Percentiles rank a stretch among this genome's conserved stretches.
Evolutionary conservation across 164 flowering plant species (phyloP).

Genomic region (Vitis rotundifolia): DNA sequence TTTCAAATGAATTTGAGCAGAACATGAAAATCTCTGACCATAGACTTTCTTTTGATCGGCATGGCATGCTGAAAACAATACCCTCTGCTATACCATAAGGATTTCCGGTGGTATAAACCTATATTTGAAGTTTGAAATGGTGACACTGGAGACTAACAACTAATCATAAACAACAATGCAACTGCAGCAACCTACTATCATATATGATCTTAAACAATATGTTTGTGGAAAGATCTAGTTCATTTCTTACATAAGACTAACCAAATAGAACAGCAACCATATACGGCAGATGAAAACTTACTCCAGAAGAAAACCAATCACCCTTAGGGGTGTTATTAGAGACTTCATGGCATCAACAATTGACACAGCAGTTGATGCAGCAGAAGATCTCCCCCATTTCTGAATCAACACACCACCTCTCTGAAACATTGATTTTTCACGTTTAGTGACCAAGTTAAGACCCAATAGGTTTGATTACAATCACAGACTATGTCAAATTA

Average conservation of each 20-base stretch:
- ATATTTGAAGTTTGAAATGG: conserved; percentile 11
- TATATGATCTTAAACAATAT: background rate
- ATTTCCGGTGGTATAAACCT: conserved; percentile 93
- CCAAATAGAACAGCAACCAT: background rate
- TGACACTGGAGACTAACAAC: conserved; percentile 7
- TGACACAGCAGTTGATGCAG: conserved; percentile 98
- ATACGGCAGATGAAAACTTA: conserved; percentile 33
- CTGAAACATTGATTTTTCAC: conserved; percentile 38
- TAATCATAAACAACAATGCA: too few species aligned
- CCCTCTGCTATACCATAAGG: conserved; percentile 95
- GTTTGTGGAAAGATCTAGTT: too few species aligned
- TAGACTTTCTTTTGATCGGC: conserved; percentile 80
- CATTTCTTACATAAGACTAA: too few species aligned
- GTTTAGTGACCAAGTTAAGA: background rate
- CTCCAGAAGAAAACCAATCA: conserved; percentile 97
- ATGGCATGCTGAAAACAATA: conserved; percentile 98
- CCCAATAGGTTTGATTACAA: too few species aligned
- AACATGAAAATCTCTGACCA: background rate
- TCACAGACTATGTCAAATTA: too few species aligned
- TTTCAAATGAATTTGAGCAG: background rate
- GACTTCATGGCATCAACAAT: conserved; percentile 87
- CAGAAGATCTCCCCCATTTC: conserved; percentile 99
- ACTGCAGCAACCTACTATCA: too few species aligned
- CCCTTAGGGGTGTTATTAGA: conserved; percentile 85
- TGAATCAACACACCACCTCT: conserved; percentile 91